phyloP scores from a whole-genome alignment of 2,329 filamentous ascomycete species.

The Neonectria coccinea region DNA sequence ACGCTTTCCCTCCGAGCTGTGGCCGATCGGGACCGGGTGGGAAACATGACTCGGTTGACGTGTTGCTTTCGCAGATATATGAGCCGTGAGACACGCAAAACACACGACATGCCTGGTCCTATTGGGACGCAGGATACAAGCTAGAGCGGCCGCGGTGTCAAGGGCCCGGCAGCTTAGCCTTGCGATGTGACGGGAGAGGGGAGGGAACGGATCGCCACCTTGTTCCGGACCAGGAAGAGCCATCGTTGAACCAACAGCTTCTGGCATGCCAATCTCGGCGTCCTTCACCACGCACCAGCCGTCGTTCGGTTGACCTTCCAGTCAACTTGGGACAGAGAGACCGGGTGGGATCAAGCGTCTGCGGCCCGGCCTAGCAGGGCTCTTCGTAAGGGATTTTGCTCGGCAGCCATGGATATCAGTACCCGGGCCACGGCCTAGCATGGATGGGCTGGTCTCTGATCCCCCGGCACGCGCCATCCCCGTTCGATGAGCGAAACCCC shows the following conservation, averaged over 20 bases:
- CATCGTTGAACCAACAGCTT: conserved; percentile 8
- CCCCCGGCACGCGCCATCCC: conserved; percentile 1
- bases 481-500: not conserved
- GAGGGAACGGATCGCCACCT: conserved; percentile 6
- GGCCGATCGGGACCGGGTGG: conserved; percentile 1
- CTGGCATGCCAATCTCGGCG: not conserved
- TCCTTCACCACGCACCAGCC: not conserved
- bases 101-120: not conserved
- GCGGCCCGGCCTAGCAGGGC: not conserved
- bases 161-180: not conserved
- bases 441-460: conserved; percentile 12
- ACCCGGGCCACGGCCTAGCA: conserved; percentile 16
- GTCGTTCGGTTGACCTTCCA: not conserved
- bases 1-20: not conserved
- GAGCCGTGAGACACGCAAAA: conserved; percentile 5
- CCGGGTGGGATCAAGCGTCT: not conserved
- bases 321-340: not conserved
- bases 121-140: conserved; percentile 3
- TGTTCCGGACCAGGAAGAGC: conserved; percentile 3
- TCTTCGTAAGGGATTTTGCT: conserved; percentile 1
- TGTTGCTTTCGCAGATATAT: conserved; percentile 4
- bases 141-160: conserved; percentile 6
- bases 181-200: conserved; percentile 4
- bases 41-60: conserved; percentile 4
- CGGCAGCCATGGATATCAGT: conserved; percentile 15